Conservation (phyloP, 345 rosid genomes). For the Eucalyptus regnans region DNA sequence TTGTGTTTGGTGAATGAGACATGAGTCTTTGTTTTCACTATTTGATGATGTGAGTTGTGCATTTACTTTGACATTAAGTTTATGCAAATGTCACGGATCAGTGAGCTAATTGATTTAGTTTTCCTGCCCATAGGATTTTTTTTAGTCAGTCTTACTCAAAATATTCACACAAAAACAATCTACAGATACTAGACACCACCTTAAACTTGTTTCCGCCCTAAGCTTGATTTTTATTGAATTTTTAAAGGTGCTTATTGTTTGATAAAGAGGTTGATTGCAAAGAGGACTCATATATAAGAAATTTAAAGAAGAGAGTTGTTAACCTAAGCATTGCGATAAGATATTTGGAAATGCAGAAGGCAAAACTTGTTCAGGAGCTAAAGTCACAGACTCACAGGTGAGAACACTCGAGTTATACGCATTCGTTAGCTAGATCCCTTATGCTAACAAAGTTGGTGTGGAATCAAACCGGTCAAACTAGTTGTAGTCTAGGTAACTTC, state of each 20-base stretch:
- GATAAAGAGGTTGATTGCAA: slow-evolving; percentile 72
- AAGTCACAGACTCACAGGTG: slow-evolving; percentile 29
- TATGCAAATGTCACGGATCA: no score
- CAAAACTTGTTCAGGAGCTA: slow-evolving; percentile 54
- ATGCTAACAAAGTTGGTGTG: neutral
- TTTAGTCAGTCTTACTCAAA: no score
- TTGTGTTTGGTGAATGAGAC: no score
- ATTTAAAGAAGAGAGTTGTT: slow-evolving; percentile 56
- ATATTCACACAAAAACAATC: no score
- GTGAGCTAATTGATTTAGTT: no score
- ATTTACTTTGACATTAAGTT: no score
- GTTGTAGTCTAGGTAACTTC: no score
- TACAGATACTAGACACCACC: no score
- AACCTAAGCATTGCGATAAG: slow-evolving; percentile 39
- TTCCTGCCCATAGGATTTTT: no score
- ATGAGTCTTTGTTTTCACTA: no score
- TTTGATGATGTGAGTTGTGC: no score
- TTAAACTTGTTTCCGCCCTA: neutral
- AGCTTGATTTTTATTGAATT: neutral
- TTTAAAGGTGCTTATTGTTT: slow-evolving; percentile 54
- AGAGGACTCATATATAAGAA: slow-evolving; percentile 61
- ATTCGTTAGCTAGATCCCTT: neutral
- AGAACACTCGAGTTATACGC: neutral
- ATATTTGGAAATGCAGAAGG: slow-evolving; percentile 51
- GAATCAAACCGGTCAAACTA: neutral